Percentiles rank a stretch among this genome's conserved stretches.
Conservation (phyloP, 1,284 basidiomycete genomes). For the Microbotryomycetes sp. region DNA sequence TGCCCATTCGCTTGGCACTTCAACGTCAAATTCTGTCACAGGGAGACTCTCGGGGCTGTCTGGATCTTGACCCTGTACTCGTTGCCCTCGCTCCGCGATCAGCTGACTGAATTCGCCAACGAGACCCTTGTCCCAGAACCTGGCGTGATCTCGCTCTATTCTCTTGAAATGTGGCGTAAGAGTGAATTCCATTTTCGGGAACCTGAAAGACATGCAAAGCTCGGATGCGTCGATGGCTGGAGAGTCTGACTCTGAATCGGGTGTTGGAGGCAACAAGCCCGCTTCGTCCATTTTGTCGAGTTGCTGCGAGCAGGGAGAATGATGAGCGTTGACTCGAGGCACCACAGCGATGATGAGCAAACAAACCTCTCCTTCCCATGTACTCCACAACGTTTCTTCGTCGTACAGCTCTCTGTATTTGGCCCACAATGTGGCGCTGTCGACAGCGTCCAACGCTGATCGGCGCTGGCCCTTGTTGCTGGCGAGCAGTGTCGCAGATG, state of each 20-base stretch:
- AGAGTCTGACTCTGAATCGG: not conserved
- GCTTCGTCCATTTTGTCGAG: not conserved
- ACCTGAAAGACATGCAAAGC: not conserved
- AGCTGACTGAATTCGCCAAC: not conserved
- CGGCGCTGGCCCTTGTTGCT: not conserved
- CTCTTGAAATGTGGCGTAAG: not conserved
- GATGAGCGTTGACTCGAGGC: not conserved
- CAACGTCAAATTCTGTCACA: not conserved
- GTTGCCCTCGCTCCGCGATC: not conserved
- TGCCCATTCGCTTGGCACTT: not conserved
- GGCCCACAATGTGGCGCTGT: slow-evolving; percentile 10
- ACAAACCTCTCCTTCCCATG: slow-evolving; percentile 20
- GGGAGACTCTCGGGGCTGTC: not conserved
- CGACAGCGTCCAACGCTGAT: not conserved
- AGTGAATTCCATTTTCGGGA: not conserved
- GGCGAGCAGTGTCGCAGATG: no score
- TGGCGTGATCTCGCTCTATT: not conserved
- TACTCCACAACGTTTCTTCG: slow-evolving; percentile 9
- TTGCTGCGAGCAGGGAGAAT: not conserved
- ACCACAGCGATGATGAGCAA: not conserved
- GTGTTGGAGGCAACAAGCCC: not conserved
- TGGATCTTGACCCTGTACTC: not conserved
- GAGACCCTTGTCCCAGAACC: not conserved
- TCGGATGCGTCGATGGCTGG: slow-evolving; percentile 3
- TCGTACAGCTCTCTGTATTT: slow-evolving; percentile 20